Conservation (phyloP, 345 rosid species). For the Eutrema yunnanense region DNA sequence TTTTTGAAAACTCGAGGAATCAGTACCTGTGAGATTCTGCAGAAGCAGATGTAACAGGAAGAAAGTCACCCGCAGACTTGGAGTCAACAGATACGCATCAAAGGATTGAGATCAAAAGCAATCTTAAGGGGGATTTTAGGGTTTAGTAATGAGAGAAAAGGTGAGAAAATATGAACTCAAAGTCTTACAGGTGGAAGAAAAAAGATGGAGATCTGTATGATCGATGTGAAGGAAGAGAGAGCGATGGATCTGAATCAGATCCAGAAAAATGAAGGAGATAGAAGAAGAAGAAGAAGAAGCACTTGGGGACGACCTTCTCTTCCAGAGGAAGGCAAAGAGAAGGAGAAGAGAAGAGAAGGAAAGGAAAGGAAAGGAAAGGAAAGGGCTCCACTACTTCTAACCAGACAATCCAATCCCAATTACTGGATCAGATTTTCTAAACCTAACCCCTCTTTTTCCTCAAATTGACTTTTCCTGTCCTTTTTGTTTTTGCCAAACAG, state of each 20-base stretch:
- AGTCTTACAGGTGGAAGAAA: neutral
- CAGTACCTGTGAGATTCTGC: conserved; percentile 18
- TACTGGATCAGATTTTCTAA: conserved; percentile 29
- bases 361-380: neutral
- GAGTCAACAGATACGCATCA: neutral
- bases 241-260: conserved; percentile 17
- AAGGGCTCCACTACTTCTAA: conserved; percentile 35
- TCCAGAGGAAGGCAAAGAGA: neutral
- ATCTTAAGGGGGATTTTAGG: conserved; percentile 3
- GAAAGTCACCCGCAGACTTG: conserved; percentile 8
- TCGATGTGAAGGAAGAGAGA: neutral
- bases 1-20: neutral
- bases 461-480: conserved; percentile 15
- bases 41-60: conserved; percentile 16
- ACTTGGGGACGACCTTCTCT: conserved; percentile 12
- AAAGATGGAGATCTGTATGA: conserved; percentile 1
- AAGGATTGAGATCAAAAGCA: neutral
- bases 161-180: neutral
- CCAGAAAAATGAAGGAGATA: neutral
- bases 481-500: neutral
- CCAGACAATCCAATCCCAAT: conserved; percentile 31
- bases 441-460: conserved; percentile 21
- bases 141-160: conserved; percentile 3
- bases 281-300: neutral
- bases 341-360: neutral